Base-by-base conservation (phyloP, 306 rosid genomes). In the Vigna radiata region DNA sequence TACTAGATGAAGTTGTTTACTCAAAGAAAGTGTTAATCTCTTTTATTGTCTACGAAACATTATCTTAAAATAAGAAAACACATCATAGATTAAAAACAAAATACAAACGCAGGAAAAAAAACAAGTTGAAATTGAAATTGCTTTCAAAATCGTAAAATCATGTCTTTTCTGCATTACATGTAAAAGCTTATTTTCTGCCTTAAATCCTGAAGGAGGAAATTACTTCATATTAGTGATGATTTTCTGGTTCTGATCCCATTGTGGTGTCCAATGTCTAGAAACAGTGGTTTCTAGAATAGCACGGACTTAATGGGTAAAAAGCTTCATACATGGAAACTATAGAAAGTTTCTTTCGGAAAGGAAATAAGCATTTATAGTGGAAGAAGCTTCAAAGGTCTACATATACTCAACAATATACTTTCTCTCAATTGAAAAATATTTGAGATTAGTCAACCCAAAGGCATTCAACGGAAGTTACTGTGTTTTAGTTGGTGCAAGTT, bases 281-380 rank as follows among this genome's bases (percentile, higher is more conserved):
- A 39, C 21, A 27, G 60, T 44, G 25, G 58, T 41, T 27, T 77
- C 14, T n/a, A 66, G 43, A 52, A 48, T 11, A 12, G 49, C 15
- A 2, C 15, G 49, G 49, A 44, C 15, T 44, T 44, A 11, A 43
- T 43, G 48, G 48, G 49, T 44, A 44, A 11, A 44, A 43, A 43
- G 47, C 47, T 43, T 43, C 47, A 10, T 43, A 43, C 4, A 43
- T 43, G 16, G 7, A 4, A 48, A 18, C 11, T 39, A 8, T 2
- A 29, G 53, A 21, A 54, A 53, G 9, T 29, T 43, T 43, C 53
- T 29, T 36, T 29, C 12, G 53, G 43, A 33, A 63, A 64, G 68
- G 59, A 71, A 71, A 79, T 16, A 71, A 79, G 58, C 72, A 49
- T 25, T 33, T 48, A 59, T 21, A 44, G n/a, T 62, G n/a, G 21